Percentiles rank a stretch among this genome's conserved stretches.
These are phyloP conservation scores for Aquilaria malaccensis DNA, from an alignment of 345 rosid genomes.

Conservation along the genomic window DNA sequence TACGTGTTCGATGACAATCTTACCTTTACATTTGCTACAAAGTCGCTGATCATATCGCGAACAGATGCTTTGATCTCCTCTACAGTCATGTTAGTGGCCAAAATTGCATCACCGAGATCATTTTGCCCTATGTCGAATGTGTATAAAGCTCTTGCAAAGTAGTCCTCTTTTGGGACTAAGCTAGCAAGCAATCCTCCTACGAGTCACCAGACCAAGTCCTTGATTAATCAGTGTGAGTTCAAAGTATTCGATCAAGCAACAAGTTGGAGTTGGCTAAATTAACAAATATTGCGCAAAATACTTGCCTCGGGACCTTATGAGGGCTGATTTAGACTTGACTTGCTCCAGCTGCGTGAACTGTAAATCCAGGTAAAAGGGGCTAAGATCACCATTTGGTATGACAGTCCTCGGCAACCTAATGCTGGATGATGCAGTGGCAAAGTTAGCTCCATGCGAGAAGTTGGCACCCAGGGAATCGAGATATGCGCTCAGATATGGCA, in stretches of 20 bases:
- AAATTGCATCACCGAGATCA: conserved; percentile 36
- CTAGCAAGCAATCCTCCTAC: conserved; percentile 25
- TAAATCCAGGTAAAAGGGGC: conserved; percentile 36
- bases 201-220: background rate
- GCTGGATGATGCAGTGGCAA: conserved; percentile 23
- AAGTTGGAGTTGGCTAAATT: background rate
- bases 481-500: conserved; percentile 24
- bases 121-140: conserved; percentile 62
- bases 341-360: conserved; percentile 40
- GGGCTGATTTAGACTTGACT: conserved; percentile 31
- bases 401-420: conserved; percentile 11
- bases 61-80: conserved; percentile 34
- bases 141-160: conserved; percentile 38
- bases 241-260: too few species aligned
- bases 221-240: background rate
- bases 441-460: conserved; percentile 29
- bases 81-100: conserved; percentile 17
- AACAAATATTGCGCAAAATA: background rate
- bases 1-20: background rate
- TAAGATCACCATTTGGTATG: conserved; percentile 21
- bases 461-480: conserved; percentile 24
- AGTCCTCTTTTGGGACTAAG: conserved; percentile 33
- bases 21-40: conserved; percentile 34
- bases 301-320: conserved; percentile 35
- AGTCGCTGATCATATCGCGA: conserved; percentile 32